Conservation (phyloP, 1,284 basidiomycete species). For the Ganoderma leucocontextum region DNA sequence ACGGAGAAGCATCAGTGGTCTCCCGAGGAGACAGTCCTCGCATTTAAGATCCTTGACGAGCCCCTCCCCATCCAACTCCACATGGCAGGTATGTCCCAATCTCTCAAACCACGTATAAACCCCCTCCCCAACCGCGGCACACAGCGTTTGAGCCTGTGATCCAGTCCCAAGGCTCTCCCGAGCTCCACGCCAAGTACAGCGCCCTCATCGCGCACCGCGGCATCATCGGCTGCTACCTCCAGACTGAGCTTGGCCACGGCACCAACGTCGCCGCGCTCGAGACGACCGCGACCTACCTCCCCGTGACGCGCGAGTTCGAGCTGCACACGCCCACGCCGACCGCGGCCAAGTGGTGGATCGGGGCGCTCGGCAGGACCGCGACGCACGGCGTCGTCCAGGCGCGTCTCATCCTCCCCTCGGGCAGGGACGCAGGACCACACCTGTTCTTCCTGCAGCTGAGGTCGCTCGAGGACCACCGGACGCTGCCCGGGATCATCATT, state of each 20-base stretch:
- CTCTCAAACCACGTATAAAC: background rate
- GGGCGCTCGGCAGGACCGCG: constrained; percentile 73
- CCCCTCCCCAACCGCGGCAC: background rate
- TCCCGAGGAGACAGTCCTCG: constrained; percentile 52
- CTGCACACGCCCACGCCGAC: constrained; percentile 82
- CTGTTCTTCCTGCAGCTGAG: constrained; percentile 79
- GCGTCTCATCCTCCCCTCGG: constrained; percentile 71
- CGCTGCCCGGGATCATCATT: constrained; percentile 70
- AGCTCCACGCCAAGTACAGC: constrained; percentile 58
- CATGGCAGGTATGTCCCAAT: constrained; percentile 55
- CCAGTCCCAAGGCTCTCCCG: constrained; percentile 61
- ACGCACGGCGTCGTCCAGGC: constrained; percentile 86
- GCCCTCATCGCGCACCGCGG: constrained; percentile 59
- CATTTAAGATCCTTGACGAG: constrained; percentile 59
- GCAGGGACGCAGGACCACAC: constrained; percentile 77
- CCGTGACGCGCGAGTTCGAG: constrained; percentile 74
- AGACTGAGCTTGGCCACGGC: constrained; percentile 83
- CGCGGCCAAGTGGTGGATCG: constrained; percentile 88
- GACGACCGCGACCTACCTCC: constrained; percentile 81
- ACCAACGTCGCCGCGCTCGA: constrained; percentile 76
- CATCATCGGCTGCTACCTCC: constrained; percentile 73
- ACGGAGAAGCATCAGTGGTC: constrained; percentile 62
- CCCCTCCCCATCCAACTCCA: constrained; percentile 62
- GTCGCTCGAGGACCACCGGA: constrained; percentile 65
- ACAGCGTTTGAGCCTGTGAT: constrained; percentile 76